Evolutionary conservation across 73 alveolate species (phyloP), one percentile per base, ranked within the genome.

Genomic region (Symbiodinium natans): DNA sequence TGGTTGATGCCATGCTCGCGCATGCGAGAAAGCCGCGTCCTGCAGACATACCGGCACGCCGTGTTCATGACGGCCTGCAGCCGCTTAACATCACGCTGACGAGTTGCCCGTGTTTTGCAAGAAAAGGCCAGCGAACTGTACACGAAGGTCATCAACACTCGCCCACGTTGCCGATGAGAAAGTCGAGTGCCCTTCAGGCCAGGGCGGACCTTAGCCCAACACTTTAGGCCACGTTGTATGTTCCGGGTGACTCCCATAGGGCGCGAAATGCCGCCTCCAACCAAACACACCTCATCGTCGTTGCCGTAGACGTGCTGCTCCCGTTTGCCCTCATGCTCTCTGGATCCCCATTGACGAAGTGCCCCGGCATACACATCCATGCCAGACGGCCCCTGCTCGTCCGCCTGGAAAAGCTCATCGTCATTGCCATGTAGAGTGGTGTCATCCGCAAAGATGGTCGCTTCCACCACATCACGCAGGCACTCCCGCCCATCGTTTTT

Each of bases 391-490:
- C 77, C 93, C 4, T 8, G 59, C 3, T 7, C 54, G n/a, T 46
- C 82, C 5, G 93, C 41, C 59, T 42, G 46, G 25, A 31, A 48
- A 1, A 84, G 93, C 59, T 84, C 93, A 9, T 46, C 41, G 6
- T 19, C 9, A 34, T 0, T 29, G 17, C 93, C 93, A 84, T 84
- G 82, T 8, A 84, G 39, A 15, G 93, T 84, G 52, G 93, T 43
- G 82, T 84, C 93, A 48, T 84, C 93, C 7, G 93, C 93, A 33
- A 84, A 84, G 34, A 84, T 40, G n/a, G 93, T 84, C 54, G 11
- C 27, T 13, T 46, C 82, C 40, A 85, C 93, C 27, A 9, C 9
- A 11, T 40, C 11, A 5, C 34, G 38, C 3, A 27, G 27, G 82
- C 34, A 31, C 36, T 27, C 36, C 29, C 82, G 77, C 11, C 80